Conservation (phyloP, 768 basidiomycete genomes). For the Solioccasus polychromus region DNA sequence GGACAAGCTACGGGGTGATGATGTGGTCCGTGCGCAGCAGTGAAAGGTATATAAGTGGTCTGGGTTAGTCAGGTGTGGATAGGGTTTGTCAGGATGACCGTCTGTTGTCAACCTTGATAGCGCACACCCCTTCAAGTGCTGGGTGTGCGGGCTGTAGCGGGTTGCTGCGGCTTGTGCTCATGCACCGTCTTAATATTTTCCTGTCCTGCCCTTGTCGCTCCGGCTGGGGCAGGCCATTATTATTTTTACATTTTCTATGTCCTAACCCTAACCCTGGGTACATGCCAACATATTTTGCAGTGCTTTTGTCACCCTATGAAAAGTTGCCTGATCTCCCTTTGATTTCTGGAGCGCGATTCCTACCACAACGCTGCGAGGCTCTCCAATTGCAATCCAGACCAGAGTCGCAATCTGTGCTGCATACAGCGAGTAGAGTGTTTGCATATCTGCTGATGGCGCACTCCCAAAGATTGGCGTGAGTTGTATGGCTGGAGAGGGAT, state of each 20-base stretch:
- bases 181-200: conserved; percentile 77
- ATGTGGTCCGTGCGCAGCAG: conserved; percentile 25
- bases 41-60: conserved; percentile 12
- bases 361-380: conserved; percentile 64
- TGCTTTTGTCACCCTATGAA: conserved; percentile 50
- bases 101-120: conserved; percentile 64
- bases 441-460: conserved; percentile 63
- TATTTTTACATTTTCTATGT: conserved; percentile 28
- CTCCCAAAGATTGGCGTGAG: conserved; percentile 77
- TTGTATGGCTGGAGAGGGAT: conserved; percentile 69
- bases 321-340: conserved; percentile 41
- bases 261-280: conserved; percentile 31
- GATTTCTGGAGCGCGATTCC: conserved; percentile 63
- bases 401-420: conserved; percentile 85
- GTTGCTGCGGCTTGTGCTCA: conserved; percentile 68
- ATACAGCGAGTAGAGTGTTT: conserved; percentile 76
- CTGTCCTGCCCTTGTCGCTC: conserved; percentile 58
- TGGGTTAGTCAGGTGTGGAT: too few relatives aligned
- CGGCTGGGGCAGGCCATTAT: conserved; percentile 45
- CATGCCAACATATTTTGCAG: conserved; percentile 36
- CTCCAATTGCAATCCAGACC: conserved; percentile 60
- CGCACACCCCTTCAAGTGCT: conserved; percentile 48
- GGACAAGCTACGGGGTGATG: conserved; percentile 33
- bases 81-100: too few relatives aligned
- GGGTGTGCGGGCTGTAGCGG: conserved; percentile 52